Evolutionary conservation across 1,284 basidiomycete genomes (phyloP).

Genomic region (Sporisorium iseilematis-ciliati): DNA sequence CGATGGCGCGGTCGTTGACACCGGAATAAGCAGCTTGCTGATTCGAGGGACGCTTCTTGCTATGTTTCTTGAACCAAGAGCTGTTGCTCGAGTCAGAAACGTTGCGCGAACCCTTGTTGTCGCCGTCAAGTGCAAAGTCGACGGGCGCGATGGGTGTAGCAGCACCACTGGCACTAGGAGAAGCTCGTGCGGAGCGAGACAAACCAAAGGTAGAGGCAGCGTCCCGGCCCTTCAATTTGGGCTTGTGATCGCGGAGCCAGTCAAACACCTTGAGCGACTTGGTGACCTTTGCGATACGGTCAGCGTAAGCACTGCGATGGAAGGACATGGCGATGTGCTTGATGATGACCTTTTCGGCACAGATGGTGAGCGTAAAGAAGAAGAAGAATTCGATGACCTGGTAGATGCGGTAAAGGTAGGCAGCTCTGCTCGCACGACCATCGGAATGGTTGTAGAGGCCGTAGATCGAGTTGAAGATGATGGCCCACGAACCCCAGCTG

Average conservation of each 20-base stretch:
- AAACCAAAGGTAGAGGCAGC: slow-evolving; percentile 71
- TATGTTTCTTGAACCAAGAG: slow-evolving; percentile 57
- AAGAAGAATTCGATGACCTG: slow-evolving; percentile 67
- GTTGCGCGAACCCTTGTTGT: slow-evolving; percentile 17
- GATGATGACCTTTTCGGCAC: slow-evolving; percentile 64
- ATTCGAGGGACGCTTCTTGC: slow-evolving; percentile 55
- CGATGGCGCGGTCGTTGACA: slow-evolving; percentile 36
- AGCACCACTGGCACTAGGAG: slow-evolving; percentile 44
- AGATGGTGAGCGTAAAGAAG: slow-evolving; percentile 65
- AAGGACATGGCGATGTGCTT: slow-evolving; percentile 72
- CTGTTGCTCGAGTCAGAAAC: slow-evolving; percentile 27
- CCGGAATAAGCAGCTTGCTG: slow-evolving; percentile 20
- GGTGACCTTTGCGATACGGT: slow-evolving; percentile 77
- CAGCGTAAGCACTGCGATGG: slow-evolving; percentile 80
- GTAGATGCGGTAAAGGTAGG: slow-evolving; percentile 64
- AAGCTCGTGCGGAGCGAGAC: slow-evolving; percentile 61
- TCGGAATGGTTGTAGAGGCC: slow-evolving; percentile 55
- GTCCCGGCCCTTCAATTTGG: slow-evolving; percentile 72
- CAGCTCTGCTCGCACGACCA: slow-evolving; percentile 44
- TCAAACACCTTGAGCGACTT: slow-evolving; percentile 77
- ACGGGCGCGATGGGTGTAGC: slow-evolving; percentile 27
- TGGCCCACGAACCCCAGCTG: slow-evolving; percentile 65
- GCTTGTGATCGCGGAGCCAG: slow-evolving; percentile 78
- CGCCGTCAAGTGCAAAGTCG: slow-evolving; percentile 33
- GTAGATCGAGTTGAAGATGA: slow-evolving; percentile 66